phyloP scores from a whole-genome alignment of 2,329 filamentous ascomycete species.

The Plectosphaerella plurivora region DNA sequence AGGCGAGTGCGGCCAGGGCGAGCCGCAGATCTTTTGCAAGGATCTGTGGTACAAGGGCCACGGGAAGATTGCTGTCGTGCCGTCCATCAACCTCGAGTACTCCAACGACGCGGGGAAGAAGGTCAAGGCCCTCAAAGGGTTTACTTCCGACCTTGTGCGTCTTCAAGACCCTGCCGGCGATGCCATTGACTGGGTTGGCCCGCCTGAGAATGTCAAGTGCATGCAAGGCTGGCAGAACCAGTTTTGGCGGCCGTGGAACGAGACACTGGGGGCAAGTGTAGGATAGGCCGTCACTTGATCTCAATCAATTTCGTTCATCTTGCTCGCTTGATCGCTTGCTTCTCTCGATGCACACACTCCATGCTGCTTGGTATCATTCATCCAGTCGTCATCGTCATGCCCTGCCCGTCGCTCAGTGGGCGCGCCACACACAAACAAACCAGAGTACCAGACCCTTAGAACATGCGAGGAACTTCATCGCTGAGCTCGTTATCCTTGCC shows the following conservation, averaged over 20 bases:
- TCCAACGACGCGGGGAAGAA: conserved; percentile 34
- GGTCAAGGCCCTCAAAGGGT: conserved; percentile 48
- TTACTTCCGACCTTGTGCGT: conserved; percentile 20
- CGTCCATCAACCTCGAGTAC: conserved; percentile 52
- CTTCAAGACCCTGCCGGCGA: conserved; percentile 16
- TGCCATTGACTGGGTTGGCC: conserved; percentile 37
- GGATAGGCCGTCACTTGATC: too few species aligned
- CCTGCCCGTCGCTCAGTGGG: too few species aligned
- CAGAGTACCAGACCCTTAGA: background rate
- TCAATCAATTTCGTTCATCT: too few species aligned
- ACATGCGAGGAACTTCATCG: conserved; percentile 1
- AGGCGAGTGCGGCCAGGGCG: conserved; percentile 48
- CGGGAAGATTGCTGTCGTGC: conserved; percentile 51
- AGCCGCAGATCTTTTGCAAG: conserved; percentile 52
- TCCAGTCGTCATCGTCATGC: too few species aligned
- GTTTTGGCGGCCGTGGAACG: conserved; percentile 36
- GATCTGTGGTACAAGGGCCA: conserved; percentile 48
- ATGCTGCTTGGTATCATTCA: too few species aligned
- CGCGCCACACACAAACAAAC: too few species aligned
- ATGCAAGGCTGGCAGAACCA: conserved; percentile 37
- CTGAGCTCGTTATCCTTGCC: conserved; percentile 1
- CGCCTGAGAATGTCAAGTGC: conserved; percentile 43
- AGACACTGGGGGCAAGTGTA: conserved; percentile 7
- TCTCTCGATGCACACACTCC: too few species aligned
- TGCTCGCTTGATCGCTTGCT: too few species aligned